These are phyloP conservation scores for Ascochyta pisi DNA, from an alignment of 2,329 filamentous ascomycete species.

Conservation along the genomic window DNA sequence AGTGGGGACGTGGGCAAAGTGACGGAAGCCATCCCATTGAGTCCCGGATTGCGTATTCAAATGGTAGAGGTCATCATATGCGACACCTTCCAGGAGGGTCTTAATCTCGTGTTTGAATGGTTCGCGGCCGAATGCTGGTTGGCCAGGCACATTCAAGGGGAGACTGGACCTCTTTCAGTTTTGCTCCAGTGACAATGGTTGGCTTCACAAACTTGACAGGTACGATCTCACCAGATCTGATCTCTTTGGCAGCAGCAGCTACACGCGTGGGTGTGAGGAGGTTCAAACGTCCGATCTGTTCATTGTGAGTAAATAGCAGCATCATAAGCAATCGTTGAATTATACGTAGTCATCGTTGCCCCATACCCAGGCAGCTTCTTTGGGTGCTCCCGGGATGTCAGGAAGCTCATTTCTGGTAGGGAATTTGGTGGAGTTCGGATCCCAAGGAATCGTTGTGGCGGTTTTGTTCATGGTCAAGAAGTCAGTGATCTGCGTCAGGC, in stretches of 20 bases:
- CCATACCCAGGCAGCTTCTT: slow-evolving; percentile 67
- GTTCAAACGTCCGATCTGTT: slow-evolving; percentile 60
- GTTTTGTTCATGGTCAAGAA: slow-evolving; percentile 56
- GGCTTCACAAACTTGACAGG: slow-evolving; percentile 56
- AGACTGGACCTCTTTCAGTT: slow-evolving; percentile 47
- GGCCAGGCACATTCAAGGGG: slow-evolving; percentile 60
- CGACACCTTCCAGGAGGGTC: slow-evolving; percentile 40
- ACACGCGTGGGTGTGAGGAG: slow-evolving; percentile 63
- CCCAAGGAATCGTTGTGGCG: slow-evolving; percentile 59
- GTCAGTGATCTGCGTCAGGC: slow-evolving; percentile 54
- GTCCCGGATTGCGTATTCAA: slow-evolving; percentile 55
- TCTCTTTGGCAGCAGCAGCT: slow-evolving; percentile 60
- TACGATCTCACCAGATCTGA: slow-evolving; percentile 63
- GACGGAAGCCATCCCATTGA: slow-evolving; percentile 56
- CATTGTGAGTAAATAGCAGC: slow-evolving; percentile 8
- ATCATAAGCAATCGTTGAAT: not conserved
- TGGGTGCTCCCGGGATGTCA: slow-evolving; percentile 58
- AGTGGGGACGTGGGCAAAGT: slow-evolving; percentile 51
- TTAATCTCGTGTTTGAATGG: slow-evolving; percentile 64
- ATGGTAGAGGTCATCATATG: slow-evolving; percentile 53
- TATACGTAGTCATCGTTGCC: slow-evolving; percentile 61
- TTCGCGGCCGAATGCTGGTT: slow-evolving; percentile 61
- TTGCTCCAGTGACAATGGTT: not conserved
- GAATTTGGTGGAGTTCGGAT: slow-evolving; percentile 61
- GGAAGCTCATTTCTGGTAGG: slow-evolving; percentile 62